Conservation (phyloP, 306 rosid species). For the Sicyos baderoa region DNA sequence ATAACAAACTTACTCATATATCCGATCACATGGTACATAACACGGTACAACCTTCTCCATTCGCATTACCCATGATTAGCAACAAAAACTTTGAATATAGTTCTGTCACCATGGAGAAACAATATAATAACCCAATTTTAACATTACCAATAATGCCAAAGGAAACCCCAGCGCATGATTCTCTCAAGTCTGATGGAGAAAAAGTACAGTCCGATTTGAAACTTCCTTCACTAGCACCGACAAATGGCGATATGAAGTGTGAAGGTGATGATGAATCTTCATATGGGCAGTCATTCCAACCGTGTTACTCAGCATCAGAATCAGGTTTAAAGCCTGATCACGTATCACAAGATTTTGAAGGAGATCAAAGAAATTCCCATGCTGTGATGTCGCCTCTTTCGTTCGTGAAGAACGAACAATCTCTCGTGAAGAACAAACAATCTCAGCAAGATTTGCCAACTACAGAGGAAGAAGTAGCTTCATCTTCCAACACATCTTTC, state of each 20-base stretch:
- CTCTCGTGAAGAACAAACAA: conserved; percentile 33
- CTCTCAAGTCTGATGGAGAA: conserved; percentile 35
- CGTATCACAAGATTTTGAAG: conserved; percentile 31
- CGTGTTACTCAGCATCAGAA: conserved; percentile 32
- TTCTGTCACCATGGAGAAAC: conserved; percentile 34
- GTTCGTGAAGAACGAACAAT: conserved; percentile 30
- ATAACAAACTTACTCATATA: conserved; percentile 28
- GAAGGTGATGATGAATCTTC: conserved; percentile 24
- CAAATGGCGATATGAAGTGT: conserved; percentile 18
- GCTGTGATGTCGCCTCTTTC: conserved; percentile 27
- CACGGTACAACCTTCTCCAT: conserved; percentile 18
- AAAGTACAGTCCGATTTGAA: conserved; percentile 25
- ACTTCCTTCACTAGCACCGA: conserved; percentile 29
- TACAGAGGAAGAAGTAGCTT: conserved; percentile 37
- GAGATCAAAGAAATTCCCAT: conserved; percentile 28
- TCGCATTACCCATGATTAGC: conserved; percentile 28
- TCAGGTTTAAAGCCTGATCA: conserved; percentile 29
- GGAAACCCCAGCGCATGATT: conserved; percentile 29
- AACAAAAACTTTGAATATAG: conserved; percentile 32
- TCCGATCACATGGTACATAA: conserved; percentile 31
- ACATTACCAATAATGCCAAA: conserved; percentile 29
- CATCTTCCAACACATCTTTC: conserved; percentile 29
- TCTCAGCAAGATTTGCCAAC: conserved; percentile 27
- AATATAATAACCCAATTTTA: conserved; percentile 41
- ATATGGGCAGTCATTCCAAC: conserved; percentile 26